These are phyloP conservation scores for Fusarium ramigenum DNA, from an alignment of 2,329 filamentous ascomycete species.

Conservation along the genomic window DNA sequence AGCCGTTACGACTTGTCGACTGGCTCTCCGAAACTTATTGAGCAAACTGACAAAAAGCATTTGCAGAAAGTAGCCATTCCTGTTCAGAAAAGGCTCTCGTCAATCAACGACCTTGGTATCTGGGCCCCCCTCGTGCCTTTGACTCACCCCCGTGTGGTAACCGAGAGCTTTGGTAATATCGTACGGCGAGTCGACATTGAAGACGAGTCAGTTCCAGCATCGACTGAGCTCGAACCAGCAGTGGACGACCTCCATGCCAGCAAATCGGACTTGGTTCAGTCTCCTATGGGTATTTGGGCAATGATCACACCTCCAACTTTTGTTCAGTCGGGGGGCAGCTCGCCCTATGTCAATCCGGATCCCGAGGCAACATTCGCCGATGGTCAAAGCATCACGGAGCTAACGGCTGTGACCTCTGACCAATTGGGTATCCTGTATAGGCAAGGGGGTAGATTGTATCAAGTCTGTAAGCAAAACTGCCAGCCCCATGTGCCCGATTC, in stretches of 20 bases:
- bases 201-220: constrained; percentile 66
- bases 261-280: constrained; percentile 45
- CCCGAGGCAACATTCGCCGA: constrained; percentile 36
- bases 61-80: constrained; percentile 51
- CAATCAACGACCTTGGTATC: constrained; percentile 40
- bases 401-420: constrained; percentile 39
- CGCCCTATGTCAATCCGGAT: constrained; percentile 20
- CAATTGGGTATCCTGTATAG: constrained; percentile 50
- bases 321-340: constrained; percentile 16
- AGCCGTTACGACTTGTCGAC: constrained; percentile 43
- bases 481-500: not conserved
- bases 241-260: constrained; percentile 67
- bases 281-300: constrained; percentile 76
- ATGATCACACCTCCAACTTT: constrained; percentile 63
- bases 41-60: constrained; percentile 47
- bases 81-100: constrained; percentile 27
- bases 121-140: constrained; percentile 67
- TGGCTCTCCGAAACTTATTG: constrained; percentile 32
- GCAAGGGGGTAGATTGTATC: constrained; percentile 57
- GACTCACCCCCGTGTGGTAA: constrained; percentile 69
- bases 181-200: constrained; percentile 68
- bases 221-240: constrained; percentile 73
- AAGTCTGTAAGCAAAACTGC: constrained; percentile 45
- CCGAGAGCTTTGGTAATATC: constrained; percentile 80
- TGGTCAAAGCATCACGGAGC: constrained; percentile 27